These are phyloP conservation scores for Fragilaria crotonensis DNA, from an alignment of 108 stramenopile genomes.

Conservation along the genomic window DNA sequence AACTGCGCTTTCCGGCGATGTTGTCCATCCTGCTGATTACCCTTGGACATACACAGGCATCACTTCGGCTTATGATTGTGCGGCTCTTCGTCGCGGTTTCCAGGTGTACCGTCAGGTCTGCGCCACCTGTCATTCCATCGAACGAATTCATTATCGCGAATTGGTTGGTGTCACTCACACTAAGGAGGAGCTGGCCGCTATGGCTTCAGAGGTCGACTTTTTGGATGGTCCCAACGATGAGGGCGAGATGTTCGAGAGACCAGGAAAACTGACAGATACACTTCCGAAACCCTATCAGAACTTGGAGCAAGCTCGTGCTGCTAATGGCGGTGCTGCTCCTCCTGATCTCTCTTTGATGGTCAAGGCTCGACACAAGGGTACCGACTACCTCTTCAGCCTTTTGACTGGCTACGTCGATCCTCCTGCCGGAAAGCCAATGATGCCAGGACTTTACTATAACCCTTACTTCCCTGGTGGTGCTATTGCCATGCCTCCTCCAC, in stretches of 20 bases:
- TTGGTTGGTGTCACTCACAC: constrained; percentile 96
- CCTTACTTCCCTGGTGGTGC: constrained; percentile 96
- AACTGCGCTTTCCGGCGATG: constrained; percentile 49
- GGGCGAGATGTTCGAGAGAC: constrained; percentile 99
- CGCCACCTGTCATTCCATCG: constrained; percentile 91
- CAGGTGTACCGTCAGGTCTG: constrained; percentile 99
- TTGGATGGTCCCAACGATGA: constrained; percentile 97
- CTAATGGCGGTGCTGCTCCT: constrained; percentile 98
- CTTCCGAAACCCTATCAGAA: constrained; percentile 94
- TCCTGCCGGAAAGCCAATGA: constrained; percentile 94
- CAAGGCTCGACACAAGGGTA: constrained; percentile 96
- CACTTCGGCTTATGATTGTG: constrained; percentile 78
- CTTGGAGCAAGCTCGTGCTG: constrained; percentile 91
- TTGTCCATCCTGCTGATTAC: constrained; percentile 63
- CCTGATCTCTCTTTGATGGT: constrained; percentile 97
- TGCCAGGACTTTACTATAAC: constrained; percentile 93
- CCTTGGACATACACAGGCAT: constrained; percentile 79
- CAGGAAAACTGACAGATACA: constrained; percentile 92
- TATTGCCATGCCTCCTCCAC: constrained; percentile 98
- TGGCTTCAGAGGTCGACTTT: constrained; percentile 92
- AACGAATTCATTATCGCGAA: constrained; percentile 94
- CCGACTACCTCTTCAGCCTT: constrained; percentile 93
- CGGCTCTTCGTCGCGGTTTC: constrained; percentile 95
- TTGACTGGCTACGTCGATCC: constrained; percentile 95
- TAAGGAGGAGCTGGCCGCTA: constrained; percentile 80